A percentile compares a stretch with the other conserved stretches of the same genome.
Conservation (phyloP, 495 filamentous ascomycete genomes). For the Letharia columbiana region DNA sequence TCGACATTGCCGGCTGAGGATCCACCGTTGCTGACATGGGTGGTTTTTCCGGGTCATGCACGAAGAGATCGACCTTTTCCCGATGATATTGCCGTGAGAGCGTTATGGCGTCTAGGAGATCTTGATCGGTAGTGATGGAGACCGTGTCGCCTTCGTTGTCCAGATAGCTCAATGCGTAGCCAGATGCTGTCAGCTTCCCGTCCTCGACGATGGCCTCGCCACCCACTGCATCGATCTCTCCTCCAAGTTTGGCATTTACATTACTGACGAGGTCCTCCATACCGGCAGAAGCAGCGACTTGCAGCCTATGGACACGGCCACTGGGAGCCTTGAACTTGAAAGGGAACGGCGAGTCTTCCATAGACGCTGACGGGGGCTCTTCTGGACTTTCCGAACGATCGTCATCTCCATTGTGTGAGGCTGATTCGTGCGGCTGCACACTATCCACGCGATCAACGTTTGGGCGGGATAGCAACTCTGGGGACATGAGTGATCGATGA, state of each 20-base stretch:
- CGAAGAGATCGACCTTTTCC: conserved; percentile 95
- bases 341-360: conserved; percentile 71
- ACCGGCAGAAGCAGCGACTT: conserved; percentile 71
- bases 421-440: conserved; percentile 85
- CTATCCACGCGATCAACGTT: conserved; percentile 63
- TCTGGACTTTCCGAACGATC: conserved; percentile 55
- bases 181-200: conserved; percentile 67
- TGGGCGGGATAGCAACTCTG: conserved; percentile 52
- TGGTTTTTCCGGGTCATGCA: conserved; percentile 85
- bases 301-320: conserved; percentile 87
- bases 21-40: conserved; percentile 61
- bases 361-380: conserved; percentile 31
- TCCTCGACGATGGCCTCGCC: conserved; percentile 66
- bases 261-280: conserved; percentile 70
- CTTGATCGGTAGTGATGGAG: conserved; percentile 91
- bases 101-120: conserved; percentile 82
- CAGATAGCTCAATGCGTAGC: conserved; percentile 90
- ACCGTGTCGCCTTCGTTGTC: conserved; percentile 98
- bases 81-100: conserved; percentile 65
- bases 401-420: conserved; percentile 80
- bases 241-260: conserved; percentile 77
- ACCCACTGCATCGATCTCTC: conserved; percentile 79
- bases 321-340: conserved; percentile 99
- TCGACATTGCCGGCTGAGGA: conserved; percentile 51
- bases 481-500: conserved; percentile 64